These are phyloP conservation scores for Gastrolobium villosum DNA, from an alignment of 306 rosid species.

Conservation along the genomic window DNA sequence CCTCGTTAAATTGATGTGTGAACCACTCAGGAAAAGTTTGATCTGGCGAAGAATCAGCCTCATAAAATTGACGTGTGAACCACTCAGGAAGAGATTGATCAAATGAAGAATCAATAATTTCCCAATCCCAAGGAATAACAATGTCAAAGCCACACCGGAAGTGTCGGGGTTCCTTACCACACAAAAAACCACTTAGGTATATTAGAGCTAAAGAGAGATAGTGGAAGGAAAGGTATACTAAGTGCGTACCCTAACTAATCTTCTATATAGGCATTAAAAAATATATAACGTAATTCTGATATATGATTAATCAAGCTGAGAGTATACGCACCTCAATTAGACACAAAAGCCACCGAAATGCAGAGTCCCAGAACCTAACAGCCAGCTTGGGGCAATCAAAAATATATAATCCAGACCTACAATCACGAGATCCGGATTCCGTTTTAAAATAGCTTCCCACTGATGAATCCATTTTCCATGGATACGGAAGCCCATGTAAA, in stretches of 20 bases:
- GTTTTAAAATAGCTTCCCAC: background rate
- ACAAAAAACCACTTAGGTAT: background rate
- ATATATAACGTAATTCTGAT: too few relatives aligned
- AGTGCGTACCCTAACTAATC: too few relatives aligned
- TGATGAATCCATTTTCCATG: background rate
- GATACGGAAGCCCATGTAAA: background rate
- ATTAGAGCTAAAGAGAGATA: background rate
- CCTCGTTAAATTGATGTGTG: background rate
- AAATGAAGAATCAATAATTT: too few relatives aligned
- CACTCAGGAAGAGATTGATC: background rate
- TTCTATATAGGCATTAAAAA: too few relatives aligned
- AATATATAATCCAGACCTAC: conserved; percentile 24
- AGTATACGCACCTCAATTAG: background rate
- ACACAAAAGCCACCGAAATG: background rate
- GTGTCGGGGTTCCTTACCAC: conserved; percentile 1
- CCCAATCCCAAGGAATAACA: background rate
- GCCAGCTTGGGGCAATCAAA: background rate
- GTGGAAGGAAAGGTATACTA: too few relatives aligned
- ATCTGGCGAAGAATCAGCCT: too few relatives aligned
- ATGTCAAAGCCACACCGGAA: conserved; percentile 46
- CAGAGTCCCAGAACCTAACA: too few relatives aligned
- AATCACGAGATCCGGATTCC: background rate
- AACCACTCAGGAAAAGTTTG: too few relatives aligned
- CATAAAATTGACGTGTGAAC: too few relatives aligned
- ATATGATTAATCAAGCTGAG: too few relatives aligned